A percentile compares a stretch with the other conserved stretches of the same genome.
Conservation (phyloP, 2,329 filamentous ascomycete genomes). For the Diaporthe sp. region DNA sequence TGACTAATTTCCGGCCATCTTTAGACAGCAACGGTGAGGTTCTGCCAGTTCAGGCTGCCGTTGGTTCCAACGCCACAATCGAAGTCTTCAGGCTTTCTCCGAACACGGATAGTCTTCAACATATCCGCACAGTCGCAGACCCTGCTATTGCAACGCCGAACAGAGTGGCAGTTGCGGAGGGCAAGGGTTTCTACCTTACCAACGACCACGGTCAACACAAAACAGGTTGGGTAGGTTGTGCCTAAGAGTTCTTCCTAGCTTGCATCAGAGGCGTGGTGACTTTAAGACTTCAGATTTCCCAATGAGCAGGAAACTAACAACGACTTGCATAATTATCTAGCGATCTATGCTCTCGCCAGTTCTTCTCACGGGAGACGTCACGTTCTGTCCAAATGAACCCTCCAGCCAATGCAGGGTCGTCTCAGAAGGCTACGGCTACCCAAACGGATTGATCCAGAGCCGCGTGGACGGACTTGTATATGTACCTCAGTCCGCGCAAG, state of each 20-base stretch:
- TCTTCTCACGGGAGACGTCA: conserved; percentile 22
- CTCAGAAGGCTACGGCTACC: conserved; percentile 23
- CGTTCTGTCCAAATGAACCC: not conserved
- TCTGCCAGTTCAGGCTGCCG: not conserved
- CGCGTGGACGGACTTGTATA: conserved; percentile 19
- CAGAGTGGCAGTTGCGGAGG: conserved; percentile 9
- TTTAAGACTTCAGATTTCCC: not conserved
- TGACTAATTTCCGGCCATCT: conserved; percentile 46
- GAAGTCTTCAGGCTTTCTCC: conserved; percentile 18
- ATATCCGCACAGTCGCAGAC: conserved; percentile 22
- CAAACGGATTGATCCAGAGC: conserved; percentile 27
- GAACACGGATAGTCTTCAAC: not conserved
- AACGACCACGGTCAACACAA: conserved; percentile 31
- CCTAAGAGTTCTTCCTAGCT: too few relatives aligned
- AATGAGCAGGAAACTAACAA: not conserved
- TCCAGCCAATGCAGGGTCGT: conserved; percentile 8
- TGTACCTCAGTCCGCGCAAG: conserved; percentile 20
- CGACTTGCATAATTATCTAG: not conserved
- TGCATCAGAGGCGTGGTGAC: not conserved
- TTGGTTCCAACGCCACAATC: conserved; percentile 29
- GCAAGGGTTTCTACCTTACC: conserved; percentile 14
- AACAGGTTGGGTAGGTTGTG: not conserved
- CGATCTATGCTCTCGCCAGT: not conserved
- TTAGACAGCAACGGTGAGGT: conserved; percentile 39
- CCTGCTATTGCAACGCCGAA: conserved; percentile 23